Evolutionary conservation across 2,329 filamentous ascomycete genomes (phyloP), one percentile per base, ranked within the genome.

Genomic region (Blastomyces parvus): DNA sequence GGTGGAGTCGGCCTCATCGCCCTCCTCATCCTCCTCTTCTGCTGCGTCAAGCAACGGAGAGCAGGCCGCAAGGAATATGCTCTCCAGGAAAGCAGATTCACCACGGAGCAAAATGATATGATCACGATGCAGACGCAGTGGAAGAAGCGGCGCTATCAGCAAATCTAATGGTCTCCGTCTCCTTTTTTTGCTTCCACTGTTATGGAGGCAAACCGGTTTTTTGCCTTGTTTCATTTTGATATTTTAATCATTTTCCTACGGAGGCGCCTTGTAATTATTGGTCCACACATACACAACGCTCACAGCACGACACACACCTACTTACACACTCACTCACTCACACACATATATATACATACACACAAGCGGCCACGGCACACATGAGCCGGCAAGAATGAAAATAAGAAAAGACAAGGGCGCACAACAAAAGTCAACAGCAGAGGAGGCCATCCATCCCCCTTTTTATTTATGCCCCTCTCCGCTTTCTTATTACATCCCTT

Each of bases 11-110:
- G 68, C 33, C 69, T 69, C 5, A 50, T 76, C 38, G 66, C 68
- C 38, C 67, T 80, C 30, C 71, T 70, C 8, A 68, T 75, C 25
- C 71, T 79, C 30, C 67, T 74, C 13, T 76, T 81, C 68, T 82
- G 77, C 73, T 83, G 79, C 70, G 67, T 82, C 66, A 76, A 74
- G 58, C 81, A 83, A 70, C 77, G 82, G 63, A 76, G 77, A 63
- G 74, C 76, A 65, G 82, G 82, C 42, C 78, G 79, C 64, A 76
- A 77, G 55, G 82, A 83, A 69, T 74, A 77, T 56, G 77, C 76
- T 25, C 62, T 78, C 27, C 79, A 79, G 50, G 80, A 82, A 65
- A 74, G 76, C 68, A 77, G 78, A 59, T 82, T 78, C 73, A 66
- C 68, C 65, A 66, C 66, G n/a, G 73, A 77, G 61, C 74, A 74